phyloP scores from a whole-genome alignment of 2,329 filamentous ascomycete species.

The Cadophora luteo-olivacea region DNA sequence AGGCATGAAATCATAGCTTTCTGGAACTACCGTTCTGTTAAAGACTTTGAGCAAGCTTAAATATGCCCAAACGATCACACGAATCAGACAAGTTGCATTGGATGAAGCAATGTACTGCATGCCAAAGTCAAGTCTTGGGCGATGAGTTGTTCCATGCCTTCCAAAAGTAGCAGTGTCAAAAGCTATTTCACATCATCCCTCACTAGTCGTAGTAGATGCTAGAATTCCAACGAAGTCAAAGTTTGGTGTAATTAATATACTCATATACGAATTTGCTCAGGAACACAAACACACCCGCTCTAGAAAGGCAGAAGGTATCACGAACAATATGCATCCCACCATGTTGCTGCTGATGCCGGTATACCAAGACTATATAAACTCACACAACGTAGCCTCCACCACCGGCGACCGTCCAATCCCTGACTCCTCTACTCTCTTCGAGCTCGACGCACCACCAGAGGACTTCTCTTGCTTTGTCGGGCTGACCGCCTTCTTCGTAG shows the following conservation, averaged over 20 bases:
- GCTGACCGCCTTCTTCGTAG: constrained; percentile 85
- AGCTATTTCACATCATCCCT: no score
- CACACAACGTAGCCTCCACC: constrained; percentile 56
- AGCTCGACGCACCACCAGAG: constrained; percentile 98
- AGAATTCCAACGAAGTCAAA: not conserved
- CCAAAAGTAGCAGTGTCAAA: no score
- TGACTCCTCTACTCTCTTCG: constrained; percentile 82
- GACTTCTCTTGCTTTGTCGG: constrained; percentile 87
- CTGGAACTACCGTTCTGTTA: no score
- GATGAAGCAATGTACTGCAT: no score
- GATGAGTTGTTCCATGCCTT: no score
- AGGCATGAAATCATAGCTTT: no score
- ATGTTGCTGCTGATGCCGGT: constrained; percentile 2
- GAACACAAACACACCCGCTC: constrained; percentile 1
- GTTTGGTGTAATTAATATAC: not conserved
- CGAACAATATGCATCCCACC: constrained; percentile 3
- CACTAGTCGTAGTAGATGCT: no score
- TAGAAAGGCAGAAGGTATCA: constrained; percentile 10
- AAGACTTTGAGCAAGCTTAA: no score
- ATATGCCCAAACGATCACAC: no score
- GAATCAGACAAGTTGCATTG: no score
- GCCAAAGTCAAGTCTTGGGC: no score
- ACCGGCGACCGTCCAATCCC: constrained; percentile 77
- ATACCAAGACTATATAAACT: constrained; percentile 14
- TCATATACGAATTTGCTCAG: not conserved